Base-by-base conservation (phyloP, 2,329 filamentous ascomycete genomes). In the Massarina eburnea region DNA sequence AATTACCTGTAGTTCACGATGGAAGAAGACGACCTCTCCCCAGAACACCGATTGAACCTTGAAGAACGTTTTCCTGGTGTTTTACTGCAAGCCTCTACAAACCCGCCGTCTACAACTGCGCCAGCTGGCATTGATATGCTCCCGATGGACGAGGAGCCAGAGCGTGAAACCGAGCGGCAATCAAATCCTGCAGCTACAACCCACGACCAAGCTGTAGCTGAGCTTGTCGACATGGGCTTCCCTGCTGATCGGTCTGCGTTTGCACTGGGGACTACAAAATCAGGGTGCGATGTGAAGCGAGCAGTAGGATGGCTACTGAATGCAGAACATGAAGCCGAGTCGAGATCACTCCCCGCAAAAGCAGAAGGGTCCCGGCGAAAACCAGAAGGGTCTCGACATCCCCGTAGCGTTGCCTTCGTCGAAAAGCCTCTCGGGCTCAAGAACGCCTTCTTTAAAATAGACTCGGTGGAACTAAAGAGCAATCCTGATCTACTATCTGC, bases 381-480 rank as follows among this genome's bases (percentile, higher is more conserved):
- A n/a, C n/a, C n/a, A n/a, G n/a, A n/a, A n/a, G n/a, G n/a, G n/a
- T n/a, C n/a, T 29, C n/a, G n/a, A n/a, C n/a, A n/a, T 18, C 6
- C 30, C 14, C 5, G n/a, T 33, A 14, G n/a, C 20, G 21, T 22
- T 9, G 24, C 19, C 7, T 4, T 14, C 15, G n/a, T 24, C 8
- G 24, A 42, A 22, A 55, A 42, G 19, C 49, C 46, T 7, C 32
- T 29, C 12, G 49, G 48, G 8, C 15, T 52, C 6, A 46, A 46
- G 41, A 30, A 22, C 14, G 46, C 51, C 22, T 34, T 42, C 3
- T 48, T 54, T 21, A 39, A 49, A 33, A 41, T 54, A 27, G 41
- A 49, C 12, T 21, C 39, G 18, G 14, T 32, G 6, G 36, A 44
- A 33, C 3, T 41, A 4, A 20, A 29, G n/a, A 29, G 26, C 14